Evolutionary conservation across 2,329 filamentous ascomycete species (phyloP).

Genomic region (Diaporthe sp.): DNA sequence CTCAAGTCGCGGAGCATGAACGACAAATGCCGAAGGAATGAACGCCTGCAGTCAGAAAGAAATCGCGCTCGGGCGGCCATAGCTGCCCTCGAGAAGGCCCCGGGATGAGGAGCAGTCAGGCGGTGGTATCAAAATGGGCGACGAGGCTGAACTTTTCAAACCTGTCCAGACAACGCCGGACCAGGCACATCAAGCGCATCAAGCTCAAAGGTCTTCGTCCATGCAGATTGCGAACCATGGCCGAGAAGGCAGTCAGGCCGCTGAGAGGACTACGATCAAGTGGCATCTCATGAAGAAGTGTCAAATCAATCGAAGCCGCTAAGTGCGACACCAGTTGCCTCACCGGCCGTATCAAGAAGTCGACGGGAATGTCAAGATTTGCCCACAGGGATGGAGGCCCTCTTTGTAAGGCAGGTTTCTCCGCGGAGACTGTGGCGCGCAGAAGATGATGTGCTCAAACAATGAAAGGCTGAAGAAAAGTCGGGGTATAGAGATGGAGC

Average conservation of each 20-base stretch:
- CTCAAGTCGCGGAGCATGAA: conserved; percentile 36
- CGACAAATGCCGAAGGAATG: conserved; percentile 28
- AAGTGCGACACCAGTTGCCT: conserved; percentile 32
- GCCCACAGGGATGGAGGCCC: conserved; percentile 25
- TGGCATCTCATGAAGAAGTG: conserved; percentile 32
- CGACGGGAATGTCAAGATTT: conserved; percentile 31
- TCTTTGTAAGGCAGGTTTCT: conserved; percentile 6
- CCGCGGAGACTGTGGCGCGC: conserved; percentile 19
- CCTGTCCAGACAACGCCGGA: conserved; percentile 28
- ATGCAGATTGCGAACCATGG: conserved; percentile 18
- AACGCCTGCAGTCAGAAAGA: conserved; percentile 15
- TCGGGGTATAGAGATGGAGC: conserved; percentile 35
- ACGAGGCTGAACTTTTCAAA: conserved; percentile 1
- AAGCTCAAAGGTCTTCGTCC: conserved; percentile 23
- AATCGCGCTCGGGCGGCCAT: conserved; percentile 6
- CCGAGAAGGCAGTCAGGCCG: conserved; percentile 29
- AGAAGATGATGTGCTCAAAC: conserved; percentile 33
- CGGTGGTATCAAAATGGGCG: conserved; percentile 27
- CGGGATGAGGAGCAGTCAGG: conserved; percentile 25
- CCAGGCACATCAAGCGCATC: conserved; percentile 31
- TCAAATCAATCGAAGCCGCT: conserved; percentile 27
- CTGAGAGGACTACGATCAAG: conserved; percentile 38
- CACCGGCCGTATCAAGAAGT: conserved; percentile 30
- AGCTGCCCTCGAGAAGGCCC: neutral
- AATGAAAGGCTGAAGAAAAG: conserved; percentile 34